These are phyloP conservation scores for Tetragonia tetragonoides DNA, from an alignment of 148 eudicot genomes.

Conservation along the genomic window DNA sequence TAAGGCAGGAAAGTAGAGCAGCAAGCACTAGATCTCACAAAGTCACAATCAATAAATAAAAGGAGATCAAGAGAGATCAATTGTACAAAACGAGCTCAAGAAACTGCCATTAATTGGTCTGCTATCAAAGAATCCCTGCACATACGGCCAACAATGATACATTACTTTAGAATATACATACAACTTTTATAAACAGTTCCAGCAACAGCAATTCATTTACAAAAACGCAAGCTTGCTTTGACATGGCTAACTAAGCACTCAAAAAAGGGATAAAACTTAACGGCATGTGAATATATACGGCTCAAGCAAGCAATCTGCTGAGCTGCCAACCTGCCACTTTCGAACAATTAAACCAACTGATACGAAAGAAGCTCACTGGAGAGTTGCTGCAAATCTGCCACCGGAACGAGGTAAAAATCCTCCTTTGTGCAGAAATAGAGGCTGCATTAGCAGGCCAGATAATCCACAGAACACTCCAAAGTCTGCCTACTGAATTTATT, in stretches of 20 bases:
- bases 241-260: constrained; percentile 1
- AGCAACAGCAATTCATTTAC: not conserved
- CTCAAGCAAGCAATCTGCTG: not conserved
- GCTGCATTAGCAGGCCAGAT: not conserved
- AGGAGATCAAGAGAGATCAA: not conserved
- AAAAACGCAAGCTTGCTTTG: not conserved
- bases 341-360: not conserved
- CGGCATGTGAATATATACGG: not conserved
- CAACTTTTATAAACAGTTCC: not conserved
- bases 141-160: not conserved
- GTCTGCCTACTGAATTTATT: not conserved
- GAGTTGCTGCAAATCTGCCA: not conserved
- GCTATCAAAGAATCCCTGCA: not conserved
- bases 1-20: too few relatives aligned
- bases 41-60: too few relatives aligned
- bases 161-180: not conserved
- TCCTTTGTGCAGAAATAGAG: not conserved
- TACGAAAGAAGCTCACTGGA: not conserved
- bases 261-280: not conserved
- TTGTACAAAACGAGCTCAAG: not conserved
- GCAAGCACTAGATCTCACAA: too few relatives aligned
- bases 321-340: not conserved
- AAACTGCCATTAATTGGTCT: not conserved
- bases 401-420: not conserved
- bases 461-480: not conserved